Conservation (phyloP, 177 flowering plant genomes). For the Vitis hybrid region DNA sequence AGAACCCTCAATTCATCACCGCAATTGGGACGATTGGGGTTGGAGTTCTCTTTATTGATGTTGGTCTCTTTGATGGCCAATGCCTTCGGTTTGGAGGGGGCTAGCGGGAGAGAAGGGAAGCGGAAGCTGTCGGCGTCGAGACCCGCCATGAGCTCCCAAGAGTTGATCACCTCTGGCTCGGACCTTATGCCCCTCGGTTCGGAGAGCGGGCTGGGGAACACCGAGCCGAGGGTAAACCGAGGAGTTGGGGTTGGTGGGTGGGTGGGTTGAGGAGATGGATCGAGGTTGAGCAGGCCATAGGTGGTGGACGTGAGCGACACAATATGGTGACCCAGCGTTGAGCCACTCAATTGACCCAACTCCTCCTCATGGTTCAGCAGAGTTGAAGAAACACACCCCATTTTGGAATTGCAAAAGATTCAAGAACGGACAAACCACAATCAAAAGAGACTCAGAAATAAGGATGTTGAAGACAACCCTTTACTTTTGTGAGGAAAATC, state of each 20-base stretch:
- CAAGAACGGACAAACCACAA: not conserved
- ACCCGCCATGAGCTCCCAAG: constrained; percentile 97
- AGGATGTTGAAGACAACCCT: not conserved
- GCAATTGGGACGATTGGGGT: constrained; percentile 26
- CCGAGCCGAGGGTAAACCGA: constrained; percentile 32
- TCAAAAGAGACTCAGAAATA: not conserved
- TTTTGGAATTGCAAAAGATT: constrained; percentile 3
- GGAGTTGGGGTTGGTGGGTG: constrained; percentile 26
- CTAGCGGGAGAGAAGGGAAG: constrained; percentile 35
- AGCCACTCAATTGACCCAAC: constrained; percentile 50
- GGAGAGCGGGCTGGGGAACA: constrained; percentile 26
- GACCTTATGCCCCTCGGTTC: constrained; percentile 32
- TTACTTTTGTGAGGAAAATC: not conserved
- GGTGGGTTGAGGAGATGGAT: constrained; percentile 37
- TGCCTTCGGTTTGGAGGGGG: constrained; percentile 18
- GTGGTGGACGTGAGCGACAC: constrained; percentile 97
- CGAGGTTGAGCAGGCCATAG: constrained; percentile 81
- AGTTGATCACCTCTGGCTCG: constrained; percentile 67
- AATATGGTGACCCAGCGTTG: constrained; percentile 71
- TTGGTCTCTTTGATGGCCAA: not conserved
- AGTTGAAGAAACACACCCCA: constrained; percentile 89
- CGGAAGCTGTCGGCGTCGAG: constrained; percentile 74
- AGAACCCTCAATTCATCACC: not conserved
- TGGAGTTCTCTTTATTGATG: constrained; percentile 33
- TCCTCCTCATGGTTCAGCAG: constrained; percentile 66